A percentile compares a stretch with the other conserved stretches of the same genome.
phyloP scores from a whole-genome alignment of 345 rosid species.

The Linum lewisii region DNA sequence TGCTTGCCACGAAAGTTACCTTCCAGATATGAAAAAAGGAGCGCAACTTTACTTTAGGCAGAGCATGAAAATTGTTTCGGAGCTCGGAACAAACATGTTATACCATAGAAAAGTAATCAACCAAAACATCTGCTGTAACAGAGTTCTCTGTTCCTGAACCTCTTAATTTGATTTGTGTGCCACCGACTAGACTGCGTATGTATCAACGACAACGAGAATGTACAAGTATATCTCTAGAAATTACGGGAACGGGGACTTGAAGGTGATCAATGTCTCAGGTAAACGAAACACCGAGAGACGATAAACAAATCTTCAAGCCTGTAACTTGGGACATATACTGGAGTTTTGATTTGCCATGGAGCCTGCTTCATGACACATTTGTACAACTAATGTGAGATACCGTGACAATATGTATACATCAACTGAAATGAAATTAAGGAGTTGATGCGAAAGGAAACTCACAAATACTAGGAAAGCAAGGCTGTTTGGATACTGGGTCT shows the following conservation, averaged over 20 bases:
- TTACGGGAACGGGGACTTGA: not conserved
- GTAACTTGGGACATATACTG: conserved; percentile 37
- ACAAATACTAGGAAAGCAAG: conserved; percentile 54
- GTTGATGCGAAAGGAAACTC: conserved; percentile 13
- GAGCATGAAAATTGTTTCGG: too few relatives aligned
- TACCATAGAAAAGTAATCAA: too few relatives aligned
- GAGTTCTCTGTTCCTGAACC: too few relatives aligned
- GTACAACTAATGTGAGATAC: not conserved
- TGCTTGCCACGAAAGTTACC: too few relatives aligned
- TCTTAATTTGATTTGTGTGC: too few relatives aligned
- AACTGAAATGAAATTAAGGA: not conserved
- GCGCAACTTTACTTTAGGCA: too few relatives aligned
- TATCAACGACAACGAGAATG: not conserved
- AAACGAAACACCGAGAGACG: not conserved
- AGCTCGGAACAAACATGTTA: too few relatives aligned
- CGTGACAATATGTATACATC: not conserved
- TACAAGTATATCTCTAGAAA: not conserved
- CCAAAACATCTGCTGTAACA: too few relatives aligned
- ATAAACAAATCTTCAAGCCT: conserved; percentile 24
- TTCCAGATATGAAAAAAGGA: too few relatives aligned
- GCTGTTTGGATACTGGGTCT: conserved; percentile 57
- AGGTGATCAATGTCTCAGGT: not conserved
- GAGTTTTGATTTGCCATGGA: conserved; percentile 38
- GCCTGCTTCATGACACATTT: conserved; percentile 28
- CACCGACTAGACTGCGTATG: not conserved